Evolutionary conservation across 768 basidiomycete species (phyloP).

Genomic region (Panaeolus cyanescens): DNA sequence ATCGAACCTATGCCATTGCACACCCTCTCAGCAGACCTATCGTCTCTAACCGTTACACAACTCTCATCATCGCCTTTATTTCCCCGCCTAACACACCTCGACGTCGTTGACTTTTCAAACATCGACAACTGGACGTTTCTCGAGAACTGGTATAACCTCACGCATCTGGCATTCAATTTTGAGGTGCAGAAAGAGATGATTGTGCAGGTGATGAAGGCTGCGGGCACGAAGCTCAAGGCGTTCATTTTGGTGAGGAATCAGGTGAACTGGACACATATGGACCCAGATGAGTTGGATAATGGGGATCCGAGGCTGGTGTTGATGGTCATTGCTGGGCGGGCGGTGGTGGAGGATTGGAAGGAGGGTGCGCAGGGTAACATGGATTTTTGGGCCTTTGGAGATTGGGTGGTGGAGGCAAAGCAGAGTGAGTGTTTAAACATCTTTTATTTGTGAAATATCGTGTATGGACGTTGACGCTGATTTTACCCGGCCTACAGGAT

Average conservation of each 20-base stretch:
- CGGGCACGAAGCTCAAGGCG: conserved; percentile 10
- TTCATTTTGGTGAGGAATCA: conserved; percentile 8
- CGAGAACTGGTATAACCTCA: conserved; percentile 11
- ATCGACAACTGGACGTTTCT: conserved; percentile 15
- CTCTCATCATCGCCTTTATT: conserved; percentile 8
- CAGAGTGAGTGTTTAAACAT: background rate
- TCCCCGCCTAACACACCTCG: conserved; percentile 17
- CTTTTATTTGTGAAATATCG: background rate
- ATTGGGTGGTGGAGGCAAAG: conserved; percentile 2
- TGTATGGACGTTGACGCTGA: background rate
- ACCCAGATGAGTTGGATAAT: conserved; percentile 2
- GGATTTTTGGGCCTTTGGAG: conserved; percentile 21
- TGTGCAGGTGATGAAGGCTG: conserved; percentile 11
- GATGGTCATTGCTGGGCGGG: conserved; percentile 11
- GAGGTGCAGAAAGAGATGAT: conserved; percentile 9
- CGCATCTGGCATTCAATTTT: conserved; percentile 17
- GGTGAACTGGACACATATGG: background rate
- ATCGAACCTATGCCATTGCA: conserved; percentile 8
- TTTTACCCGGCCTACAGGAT: background rate
- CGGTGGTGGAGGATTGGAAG: conserved; percentile 21
- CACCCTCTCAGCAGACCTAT: conserved; percentile 14
- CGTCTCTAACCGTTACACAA: conserved; percentile 14
- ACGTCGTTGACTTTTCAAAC: conserved; percentile 15
- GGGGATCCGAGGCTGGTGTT: conserved; percentile 14
- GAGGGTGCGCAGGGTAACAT: conserved; percentile 14